A percentile compares a stretch with the other conserved stretches of the same genome.
Conservation (phyloP, 75 land plant species). For the Pseudotsuga menziesii region DNA sequence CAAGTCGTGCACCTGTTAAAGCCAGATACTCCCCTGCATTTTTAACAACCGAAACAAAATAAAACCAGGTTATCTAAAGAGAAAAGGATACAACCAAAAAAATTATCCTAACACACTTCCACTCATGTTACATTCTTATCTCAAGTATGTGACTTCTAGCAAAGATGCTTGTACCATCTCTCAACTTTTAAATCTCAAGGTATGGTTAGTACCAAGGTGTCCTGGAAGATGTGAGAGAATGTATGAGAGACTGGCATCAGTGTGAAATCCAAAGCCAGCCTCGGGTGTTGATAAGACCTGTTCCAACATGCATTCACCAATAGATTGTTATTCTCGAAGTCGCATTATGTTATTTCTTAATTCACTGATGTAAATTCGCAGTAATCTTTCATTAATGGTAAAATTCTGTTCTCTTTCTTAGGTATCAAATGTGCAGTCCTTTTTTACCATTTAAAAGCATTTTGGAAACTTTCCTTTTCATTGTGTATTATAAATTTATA, state of each 20-base stretch:
- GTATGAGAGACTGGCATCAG: conserved; percentile 87
- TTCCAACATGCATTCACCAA: not conserved
- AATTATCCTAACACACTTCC: not conserved
- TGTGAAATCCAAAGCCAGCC: conserved; percentile 87
- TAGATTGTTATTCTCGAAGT: no score
- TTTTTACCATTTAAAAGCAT: no score
- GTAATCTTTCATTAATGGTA: no score
- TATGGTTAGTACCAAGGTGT: conserved; percentile 54
- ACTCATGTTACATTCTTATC: not conserved
- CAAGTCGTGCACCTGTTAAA: conserved; percentile 77
- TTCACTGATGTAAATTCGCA: no score
- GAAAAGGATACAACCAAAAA: not conserved
- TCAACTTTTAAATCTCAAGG: not conserved
- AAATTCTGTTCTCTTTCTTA: no score
- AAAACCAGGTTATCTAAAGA: not conserved
- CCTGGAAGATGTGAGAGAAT: conserved; percentile 87
- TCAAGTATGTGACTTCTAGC: not conserved
- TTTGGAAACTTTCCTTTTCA: no score
- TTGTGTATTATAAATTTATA: no score
- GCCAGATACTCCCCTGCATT: conserved; percentile 85
- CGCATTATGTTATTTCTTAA: no score
- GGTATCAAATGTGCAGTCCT: no score
- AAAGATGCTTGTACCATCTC: not conserved
- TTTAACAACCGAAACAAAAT: not conserved
- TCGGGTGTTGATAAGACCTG: conserved; percentile 94